These are phyloP conservation scores for Pulveroboletus sp. DNA, from an alignment of 768 basidiomycete genomes.

Conservation along the genomic window DNA sequence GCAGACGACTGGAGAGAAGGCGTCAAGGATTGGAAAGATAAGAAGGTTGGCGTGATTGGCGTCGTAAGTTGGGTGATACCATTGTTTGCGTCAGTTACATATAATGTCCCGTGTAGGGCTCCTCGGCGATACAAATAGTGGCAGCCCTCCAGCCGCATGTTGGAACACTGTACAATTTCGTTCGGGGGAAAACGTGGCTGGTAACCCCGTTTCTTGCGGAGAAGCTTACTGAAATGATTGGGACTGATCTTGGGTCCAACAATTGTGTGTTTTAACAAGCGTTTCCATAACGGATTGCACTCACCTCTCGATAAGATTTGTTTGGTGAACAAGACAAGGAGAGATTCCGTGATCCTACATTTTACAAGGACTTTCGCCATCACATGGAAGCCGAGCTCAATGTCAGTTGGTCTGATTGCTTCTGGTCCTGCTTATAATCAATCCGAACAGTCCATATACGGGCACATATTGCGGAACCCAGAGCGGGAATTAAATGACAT, in stretches of 20 bases:
- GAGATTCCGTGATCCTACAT: constrained; percentile 45
- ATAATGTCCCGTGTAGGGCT: constrained; percentile 40
- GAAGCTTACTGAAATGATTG: constrained; percentile 37
- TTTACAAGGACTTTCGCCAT: constrained; percentile 48
- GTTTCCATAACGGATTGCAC: neutral
- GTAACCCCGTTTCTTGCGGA: constrained; percentile 43
- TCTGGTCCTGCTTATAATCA: neutral
- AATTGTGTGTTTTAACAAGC: constrained; percentile 37
- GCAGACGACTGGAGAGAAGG: constrained; percentile 44
- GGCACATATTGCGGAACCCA: constrained; percentile 40
- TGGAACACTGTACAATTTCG: constrained; percentile 49
- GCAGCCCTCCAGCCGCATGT: constrained; percentile 55
- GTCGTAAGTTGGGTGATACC: constrained; percentile 38
- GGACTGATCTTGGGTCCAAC: constrained; percentile 32
- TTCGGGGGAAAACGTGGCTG: constrained; percentile 60
- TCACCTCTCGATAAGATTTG: constrained; percentile 6
- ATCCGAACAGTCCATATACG: constrained; percentile 28
- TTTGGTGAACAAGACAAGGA: constrained; percentile 53
- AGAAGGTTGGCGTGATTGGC: constrained; percentile 57
- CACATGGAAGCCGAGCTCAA: constrained; percentile 50
- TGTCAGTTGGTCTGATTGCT: neutral
- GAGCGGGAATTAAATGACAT: constrained; percentile 31
- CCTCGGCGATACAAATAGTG: constrained; percentile 61
- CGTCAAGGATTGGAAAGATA: constrained; percentile 48
- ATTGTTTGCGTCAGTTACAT: neutral